Conservation (phyloP, 441 rosid genomes). For the Geranium incanum region DNA sequence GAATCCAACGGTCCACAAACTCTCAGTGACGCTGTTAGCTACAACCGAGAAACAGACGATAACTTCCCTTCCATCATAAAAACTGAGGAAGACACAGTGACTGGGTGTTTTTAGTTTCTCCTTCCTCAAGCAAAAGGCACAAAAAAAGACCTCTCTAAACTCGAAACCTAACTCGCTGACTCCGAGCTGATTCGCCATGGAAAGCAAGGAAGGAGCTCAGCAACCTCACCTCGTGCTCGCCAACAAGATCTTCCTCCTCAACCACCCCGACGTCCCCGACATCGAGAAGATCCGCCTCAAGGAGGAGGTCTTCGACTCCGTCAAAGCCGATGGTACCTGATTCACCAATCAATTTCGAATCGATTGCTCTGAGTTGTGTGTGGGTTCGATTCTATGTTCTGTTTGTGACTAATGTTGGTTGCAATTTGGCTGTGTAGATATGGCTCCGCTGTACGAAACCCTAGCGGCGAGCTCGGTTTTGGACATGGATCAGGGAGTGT, state of each 20-base stretch:
- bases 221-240: conserved; percentile 82
- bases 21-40: background rate
- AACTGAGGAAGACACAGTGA: background rate
- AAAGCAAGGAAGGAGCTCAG: conserved; percentile 71
- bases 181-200: conserved; percentile 41
- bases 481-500: conserved; percentile 58
- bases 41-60: background rate
- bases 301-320: conserved; percentile 73
- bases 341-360: background rate
- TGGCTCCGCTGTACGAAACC: conserved; percentile 86
- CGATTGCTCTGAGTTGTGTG: background rate
- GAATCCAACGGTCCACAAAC: background rate
- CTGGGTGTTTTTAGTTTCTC: background rate
- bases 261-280: conserved; percentile 70
- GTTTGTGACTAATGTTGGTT: background rate
- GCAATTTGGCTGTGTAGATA: conserved; percentile 37
- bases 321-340: conserved; percentile 55
- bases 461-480: conserved; percentile 55
- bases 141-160: background rate
- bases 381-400: background rate
- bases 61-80: background rate
- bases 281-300: conserved; percentile 86
- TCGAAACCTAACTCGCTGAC: background rate
- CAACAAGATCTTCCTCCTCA: conserved; percentile 71
- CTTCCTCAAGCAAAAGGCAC: conserved; percentile 16